Evolutionary conservation across 2,329 filamentous ascomycete species (phyloP).

Genomic region (Calonectria pauciramosa): DNA sequence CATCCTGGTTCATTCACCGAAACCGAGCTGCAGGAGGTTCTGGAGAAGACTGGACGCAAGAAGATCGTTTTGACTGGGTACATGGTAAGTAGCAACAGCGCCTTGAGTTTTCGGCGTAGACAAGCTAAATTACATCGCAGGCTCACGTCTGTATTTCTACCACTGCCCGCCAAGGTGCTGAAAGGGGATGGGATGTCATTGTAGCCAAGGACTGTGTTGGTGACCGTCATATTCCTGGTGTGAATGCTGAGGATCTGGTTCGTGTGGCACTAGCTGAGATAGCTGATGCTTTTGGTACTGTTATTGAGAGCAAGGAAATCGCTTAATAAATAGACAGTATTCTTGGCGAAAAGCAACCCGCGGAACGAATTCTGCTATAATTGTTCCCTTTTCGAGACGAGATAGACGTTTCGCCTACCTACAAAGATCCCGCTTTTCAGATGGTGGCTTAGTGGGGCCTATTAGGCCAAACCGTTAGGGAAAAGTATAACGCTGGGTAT

Average conservation of each 20-base stretch:
- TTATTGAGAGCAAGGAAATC: slow-evolving; percentile 59
- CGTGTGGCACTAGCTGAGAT: slow-evolving; percentile 69
- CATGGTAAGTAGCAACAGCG: slow-evolving; percentile 58
- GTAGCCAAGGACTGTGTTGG: slow-evolving; percentile 74
- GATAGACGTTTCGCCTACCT: too few species aligned
- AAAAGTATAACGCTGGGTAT: too few species aligned
- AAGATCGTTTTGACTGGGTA: slow-evolving; percentile 75
- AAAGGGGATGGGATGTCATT: slow-evolving; percentile 75
- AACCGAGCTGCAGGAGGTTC: slow-evolving; percentile 67
- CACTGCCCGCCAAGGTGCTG: slow-evolving; percentile 71
- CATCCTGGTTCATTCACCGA: slow-evolving; percentile 72
- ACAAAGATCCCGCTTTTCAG: too few species aligned
- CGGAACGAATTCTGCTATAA: too few species aligned
- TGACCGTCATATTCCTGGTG: slow-evolving; percentile 76
- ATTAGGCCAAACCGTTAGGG: too few species aligned
- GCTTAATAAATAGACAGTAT: slow-evolving; percentile 25
- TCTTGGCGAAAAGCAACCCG: too few species aligned
- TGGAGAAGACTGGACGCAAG: slow-evolving; percentile 64
- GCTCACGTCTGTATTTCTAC: slow-evolving; percentile 76
- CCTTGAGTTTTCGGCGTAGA: not conserved
- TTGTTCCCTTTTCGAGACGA: too few species aligned
- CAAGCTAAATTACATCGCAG: slow-evolving; percentile 44
- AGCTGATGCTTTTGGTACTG: slow-evolving; percentile 73
- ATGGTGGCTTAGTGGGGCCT: too few species aligned
- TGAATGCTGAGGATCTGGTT: slow-evolving; percentile 65